Evolutionary conservation across 2,329 filamentous ascomycete genomes (phyloP), one percentile per base, ranked within the genome.

Genomic region (Rhynchosporium graminicola): DNA sequence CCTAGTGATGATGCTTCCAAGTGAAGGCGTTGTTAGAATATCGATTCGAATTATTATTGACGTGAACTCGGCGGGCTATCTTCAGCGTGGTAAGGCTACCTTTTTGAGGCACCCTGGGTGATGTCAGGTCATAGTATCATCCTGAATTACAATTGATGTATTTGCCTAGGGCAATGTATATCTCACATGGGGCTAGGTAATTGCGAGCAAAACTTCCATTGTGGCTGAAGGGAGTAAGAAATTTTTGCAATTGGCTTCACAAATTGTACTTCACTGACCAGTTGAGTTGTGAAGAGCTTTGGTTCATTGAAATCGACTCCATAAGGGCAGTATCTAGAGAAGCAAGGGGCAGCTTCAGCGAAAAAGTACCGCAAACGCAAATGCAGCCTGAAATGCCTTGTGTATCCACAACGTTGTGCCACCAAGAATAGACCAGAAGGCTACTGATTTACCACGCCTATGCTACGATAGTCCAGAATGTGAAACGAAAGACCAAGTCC

Each of bases 341-440:
- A 52, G 26, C 20, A 54, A 54, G 38, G 38, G 51, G 33, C 50
- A 52, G 51, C 51, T 9, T 54, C 36, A 54, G 51, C 36, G n/a
- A 33, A 3, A 42, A 29, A 4, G 13, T 20, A 20, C 20, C 20
- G 20, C 10, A 29, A 54, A 54, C 33, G 4, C 5, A 38, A 54
- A 54, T 15, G 51, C 31, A 54, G 13, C 9, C 51, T 12, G 20
- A 42, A 40, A 42, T 54, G 20, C 36, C 36, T 20, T 13, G 20
- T 28, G 51, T 54, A 15, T 54, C 36, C 36, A 7, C 51, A 15
- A 29, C 2, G 38, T 4, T 29, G 36, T 42, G 51, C 33, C 51
- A 40, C 51, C 36, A 54, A 54, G 15, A 20, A 42, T 33, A 42
- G 13, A 15, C 13, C 10, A 54, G 36, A 29, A 54, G 28, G 13